Conservation (phyloP, 768 basidiomycete species). For the Cystobasidium onofrii region DNA sequence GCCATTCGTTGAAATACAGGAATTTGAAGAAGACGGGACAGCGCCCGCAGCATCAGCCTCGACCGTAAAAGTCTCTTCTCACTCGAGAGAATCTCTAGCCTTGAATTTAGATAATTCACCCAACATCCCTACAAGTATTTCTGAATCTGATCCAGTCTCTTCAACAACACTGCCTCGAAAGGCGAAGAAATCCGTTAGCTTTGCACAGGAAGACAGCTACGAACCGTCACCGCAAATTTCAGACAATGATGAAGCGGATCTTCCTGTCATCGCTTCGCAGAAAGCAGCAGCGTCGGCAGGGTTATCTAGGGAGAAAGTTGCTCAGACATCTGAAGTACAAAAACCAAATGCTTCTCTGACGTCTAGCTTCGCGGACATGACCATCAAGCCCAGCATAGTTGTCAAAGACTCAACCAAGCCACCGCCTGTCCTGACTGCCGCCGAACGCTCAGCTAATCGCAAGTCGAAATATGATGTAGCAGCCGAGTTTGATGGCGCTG, state of each 20-base stretch:
- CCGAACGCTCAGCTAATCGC: not conserved
- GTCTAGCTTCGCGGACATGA: not conserved
- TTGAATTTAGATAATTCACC: no score
- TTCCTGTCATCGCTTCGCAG: slow-evolving; percentile 1
- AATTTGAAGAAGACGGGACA: slow-evolving; percentile 19
- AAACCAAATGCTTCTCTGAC: not conserved
- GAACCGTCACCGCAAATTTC: not conserved
- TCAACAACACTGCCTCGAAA: not conserved
- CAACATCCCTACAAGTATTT: no score
- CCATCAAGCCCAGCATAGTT: slow-evolving; percentile 14
- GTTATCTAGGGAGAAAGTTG: not conserved
- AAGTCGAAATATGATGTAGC: not conserved
- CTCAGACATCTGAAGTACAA: not conserved
- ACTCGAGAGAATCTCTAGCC: no score
- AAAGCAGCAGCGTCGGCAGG: slow-evolving; percentile 10
- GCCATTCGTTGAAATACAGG: slow-evolving; percentile 28
- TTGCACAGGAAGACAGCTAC: not conserved
- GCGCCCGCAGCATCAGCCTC: not conserved
- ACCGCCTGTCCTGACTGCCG: slow-evolving; percentile 24
- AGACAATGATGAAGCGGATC: not conserved
- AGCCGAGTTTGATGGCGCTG: slow-evolving; percentile 18
- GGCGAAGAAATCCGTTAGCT: not conserved
- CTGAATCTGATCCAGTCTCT: not conserved
- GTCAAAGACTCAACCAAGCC: slow-evolving; percentile 22
- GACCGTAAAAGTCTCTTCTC: not conserved